Evolutionary conservation across 169 alveolate species (phyloP).

Genomic region (Amoebophrya sp.): DNA sequence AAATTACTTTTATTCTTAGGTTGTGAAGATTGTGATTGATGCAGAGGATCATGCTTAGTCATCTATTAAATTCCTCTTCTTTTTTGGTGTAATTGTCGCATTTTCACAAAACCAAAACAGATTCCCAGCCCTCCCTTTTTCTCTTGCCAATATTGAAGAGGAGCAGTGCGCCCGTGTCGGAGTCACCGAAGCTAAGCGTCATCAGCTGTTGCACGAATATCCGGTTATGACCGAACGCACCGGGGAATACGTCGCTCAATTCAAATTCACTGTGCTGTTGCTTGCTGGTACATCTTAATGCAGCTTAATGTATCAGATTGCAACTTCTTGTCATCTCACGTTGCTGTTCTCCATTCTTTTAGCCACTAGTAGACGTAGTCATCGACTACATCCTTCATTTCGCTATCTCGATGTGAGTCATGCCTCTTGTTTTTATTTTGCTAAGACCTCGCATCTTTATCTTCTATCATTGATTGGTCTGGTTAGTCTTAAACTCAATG

Average conservation of each 20-base stretch:
- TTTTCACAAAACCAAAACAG: no score
- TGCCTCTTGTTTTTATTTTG: no score
- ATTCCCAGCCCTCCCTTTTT: conserved; percentile 72
- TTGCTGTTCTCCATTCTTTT: no score
- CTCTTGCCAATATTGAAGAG: conserved; percentile 68
- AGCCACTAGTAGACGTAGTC: no score
- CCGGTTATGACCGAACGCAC: conserved; percentile 61
- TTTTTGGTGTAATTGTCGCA: not conserved
- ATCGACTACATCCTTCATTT: no score
- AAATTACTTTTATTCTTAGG: no score
- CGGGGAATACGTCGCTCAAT: conserved; percentile 50
- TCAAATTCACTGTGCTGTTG: conserved; percentile 48
- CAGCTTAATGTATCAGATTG: not conserved
- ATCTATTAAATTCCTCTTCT: not conserved
- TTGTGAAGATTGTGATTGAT: no score
- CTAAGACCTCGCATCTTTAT: no score
- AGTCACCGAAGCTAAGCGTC: conserved; percentile 90
- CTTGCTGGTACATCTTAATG: conserved; percentile 29
- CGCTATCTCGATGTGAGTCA: no score
- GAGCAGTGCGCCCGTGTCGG: conserved; percentile 64
- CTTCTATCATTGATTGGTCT: no score
- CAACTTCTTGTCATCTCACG: not conserved
- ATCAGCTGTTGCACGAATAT: conserved; percentile 85
- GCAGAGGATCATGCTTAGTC: no score
- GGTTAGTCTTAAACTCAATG: no score